These are phyloP conservation scores for Didymella keratinophila DNA, from an alignment of 2,329 filamentous ascomycete species.

Conservation along the genomic window DNA sequence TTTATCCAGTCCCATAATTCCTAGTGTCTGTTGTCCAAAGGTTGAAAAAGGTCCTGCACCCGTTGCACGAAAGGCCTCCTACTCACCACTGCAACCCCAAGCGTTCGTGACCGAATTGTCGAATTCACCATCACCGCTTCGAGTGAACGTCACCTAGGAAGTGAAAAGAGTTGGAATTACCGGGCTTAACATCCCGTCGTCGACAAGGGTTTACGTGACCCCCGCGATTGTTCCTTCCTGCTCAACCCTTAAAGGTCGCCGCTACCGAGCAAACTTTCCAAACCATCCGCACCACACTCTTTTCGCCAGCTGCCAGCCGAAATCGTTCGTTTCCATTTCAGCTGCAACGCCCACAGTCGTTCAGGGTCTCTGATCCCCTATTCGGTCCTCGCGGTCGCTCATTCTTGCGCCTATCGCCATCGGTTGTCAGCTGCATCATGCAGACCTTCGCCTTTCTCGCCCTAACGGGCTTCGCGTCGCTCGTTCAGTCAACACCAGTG, in stretches of 20 bases:
- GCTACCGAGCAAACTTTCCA: conserved; percentile 11
- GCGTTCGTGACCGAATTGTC: neutral
- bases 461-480: conserved; percentile 32
- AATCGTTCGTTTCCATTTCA: conserved; percentile 12
- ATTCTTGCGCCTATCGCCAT: conserved; percentile 6
- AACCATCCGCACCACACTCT: neutral
- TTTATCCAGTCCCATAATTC: conserved; percentile 23
- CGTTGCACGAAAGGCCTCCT: conserved; percentile 11
- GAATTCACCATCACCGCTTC: conserved; percentile 7
- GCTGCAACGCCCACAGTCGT: conserved; percentile 9
- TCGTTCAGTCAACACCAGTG: conserved; percentile 39
- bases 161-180: conserved; percentile 18
- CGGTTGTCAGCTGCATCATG: conserved; percentile 30
- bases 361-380: conserved; percentile 13
- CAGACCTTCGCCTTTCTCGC: conserved; percentile 29
- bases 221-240: conserved; percentile 23
- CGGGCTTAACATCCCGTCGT: conserved; percentile 4
- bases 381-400: conserved; percentile 8
- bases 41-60: conserved; percentile 20
- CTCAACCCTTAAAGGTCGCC: conserved; percentile 19
- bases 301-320: conserved; percentile 5
- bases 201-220: conserved; percentile 12
- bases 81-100: conserved; percentile 7
- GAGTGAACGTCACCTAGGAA: conserved; percentile 8
- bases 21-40: conserved; percentile 17